Conservation (phyloP, 148 eudicot genomes). For the Tetragonia tetragonoides region DNA sequence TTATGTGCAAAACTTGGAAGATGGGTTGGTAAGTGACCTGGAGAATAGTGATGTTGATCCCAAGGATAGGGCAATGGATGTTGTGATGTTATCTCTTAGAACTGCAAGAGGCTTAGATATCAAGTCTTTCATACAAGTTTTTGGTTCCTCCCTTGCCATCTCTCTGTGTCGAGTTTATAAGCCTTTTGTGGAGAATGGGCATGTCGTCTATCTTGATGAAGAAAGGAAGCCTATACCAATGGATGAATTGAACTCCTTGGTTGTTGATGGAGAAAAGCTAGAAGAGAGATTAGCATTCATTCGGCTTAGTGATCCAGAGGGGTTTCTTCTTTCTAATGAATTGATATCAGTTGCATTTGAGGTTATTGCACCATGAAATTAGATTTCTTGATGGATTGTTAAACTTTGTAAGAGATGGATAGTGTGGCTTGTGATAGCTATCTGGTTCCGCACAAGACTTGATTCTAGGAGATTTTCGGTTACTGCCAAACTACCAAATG, state of each 20-base stretch:
- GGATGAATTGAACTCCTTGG: constrained; percentile 42
- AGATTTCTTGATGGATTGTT: not conserved
- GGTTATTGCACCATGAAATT: constrained; percentile 51
- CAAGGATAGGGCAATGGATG: constrained; percentile 74
- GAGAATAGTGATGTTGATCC: constrained; percentile 30
- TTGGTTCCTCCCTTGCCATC: constrained; percentile 50
- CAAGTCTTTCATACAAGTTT: constrained; percentile 49
- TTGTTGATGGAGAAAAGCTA: constrained; percentile 31
- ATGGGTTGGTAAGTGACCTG: constrained; percentile 27
- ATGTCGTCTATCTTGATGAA: constrained; percentile 61
- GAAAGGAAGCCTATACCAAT: constrained; percentile 42
- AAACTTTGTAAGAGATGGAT: too few species aligned
- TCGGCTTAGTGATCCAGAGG: constrained; percentile 91
- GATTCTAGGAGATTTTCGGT: too few species aligned
- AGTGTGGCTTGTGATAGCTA: too few species aligned
- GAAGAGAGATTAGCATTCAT: constrained; percentile 45
- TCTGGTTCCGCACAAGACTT: too few species aligned
- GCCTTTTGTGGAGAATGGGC: constrained; percentile 79
- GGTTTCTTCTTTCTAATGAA: constrained; percentile 88
- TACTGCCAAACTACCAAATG: too few species aligned
- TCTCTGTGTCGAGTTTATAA: constrained; percentile 56
- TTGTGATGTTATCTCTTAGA: constrained; percentile 85
- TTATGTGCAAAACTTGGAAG: constrained; percentile 66
- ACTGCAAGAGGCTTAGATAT: constrained; percentile 78
- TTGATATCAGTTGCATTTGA: constrained; percentile 79